Base-by-base conservation (phyloP, 805 yeast genomes). In the Teunomyces pallodes region DNA sequence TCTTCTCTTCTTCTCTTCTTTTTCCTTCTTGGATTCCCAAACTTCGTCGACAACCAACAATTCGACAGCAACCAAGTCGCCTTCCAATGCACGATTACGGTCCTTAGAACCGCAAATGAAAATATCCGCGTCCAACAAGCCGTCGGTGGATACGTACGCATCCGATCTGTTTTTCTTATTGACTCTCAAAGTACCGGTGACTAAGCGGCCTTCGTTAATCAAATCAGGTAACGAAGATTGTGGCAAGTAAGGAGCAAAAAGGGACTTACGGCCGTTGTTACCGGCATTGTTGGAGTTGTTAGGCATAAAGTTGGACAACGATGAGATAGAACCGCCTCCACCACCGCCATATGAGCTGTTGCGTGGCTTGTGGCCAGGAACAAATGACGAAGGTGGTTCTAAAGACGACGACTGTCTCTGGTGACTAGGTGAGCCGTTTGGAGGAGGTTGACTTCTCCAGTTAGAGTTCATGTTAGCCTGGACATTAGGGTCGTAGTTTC, bases 91-190 rank as follows among this genome's bases (percentile, higher is more conserved):
- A 65, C 99, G 84, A 68, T 94, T 94, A 66, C 99, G 87, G 69
- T 94, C 99, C 66, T 94, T 94, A 9, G 98, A 91, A 9, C 99
- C 99, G 73, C 98, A 94, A 55, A 94, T 94, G 62, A 90, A 94
- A 52, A 94, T 90, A 67, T 94, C 99, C 0, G 99, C 96, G 67
- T 94, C 99, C 53, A 94, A 77, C 29, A 91, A 79, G 1, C 97
- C 97, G 65, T 91, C 97, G 0, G 98, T 92, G 5, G 96, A 83
- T n/a, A 94, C 98, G 69, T 95, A 94, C 0, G 99, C 99, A 69
- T 94, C 98, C 1, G 97, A 90, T 59, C 99, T 79, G 66, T 94
- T 94, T 68, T 94, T 94, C 68, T 90, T 91, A 71, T 94, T 94
- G 39, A 94, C 99, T 55, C 99, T 80, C 58, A 94, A 74, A 26